Evolutionary conservation across 1,139 yeast genomes (phyloP).

Genomic region (Hemisphaericaspora xylanilytica): DNA sequence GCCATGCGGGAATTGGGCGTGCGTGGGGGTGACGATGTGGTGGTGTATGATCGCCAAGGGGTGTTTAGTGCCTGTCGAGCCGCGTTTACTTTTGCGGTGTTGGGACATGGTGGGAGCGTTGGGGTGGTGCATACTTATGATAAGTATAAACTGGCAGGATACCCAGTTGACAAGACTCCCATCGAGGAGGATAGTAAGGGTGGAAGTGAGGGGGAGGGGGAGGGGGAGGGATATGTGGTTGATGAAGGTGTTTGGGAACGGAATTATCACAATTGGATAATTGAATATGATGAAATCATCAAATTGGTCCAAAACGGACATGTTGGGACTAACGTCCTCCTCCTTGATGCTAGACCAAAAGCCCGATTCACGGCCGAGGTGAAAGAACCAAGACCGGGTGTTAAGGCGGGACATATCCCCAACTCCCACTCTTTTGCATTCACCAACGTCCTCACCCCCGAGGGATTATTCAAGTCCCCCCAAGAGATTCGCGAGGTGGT

Average conservation of each 20-base stretch:
- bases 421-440: conserved; percentile 81
- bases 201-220: conserved; percentile 19
- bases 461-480: conserved; percentile 49
- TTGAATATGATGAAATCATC: conserved; percentile 62
- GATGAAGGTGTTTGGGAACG: conserved; percentile 20
- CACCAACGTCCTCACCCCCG: conserved; percentile 50
- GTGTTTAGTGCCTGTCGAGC: conserved; percentile 87
- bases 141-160: conserved; percentile 36
- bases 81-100: conserved; percentile 81
- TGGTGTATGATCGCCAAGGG: conserved; percentile 85
- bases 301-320: conserved; percentile 51
- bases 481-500: conserved; percentile 49
- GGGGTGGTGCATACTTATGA: conserved; percentile 68
- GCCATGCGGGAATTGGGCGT: conserved; percentile 52
- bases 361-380: conserved; percentile 74
- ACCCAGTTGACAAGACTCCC: conserved; percentile 24
- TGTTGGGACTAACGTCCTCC: conserved; percentile 47
- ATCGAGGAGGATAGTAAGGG: conserved; percentile 17
- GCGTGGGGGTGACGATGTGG: conserved; percentile 52
- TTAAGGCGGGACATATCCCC: conserved; percentile 87
- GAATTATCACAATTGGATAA: conserved; percentile 47
- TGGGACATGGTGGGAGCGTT: conserved; percentile 58
- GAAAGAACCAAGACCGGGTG: conserved; percentile 87
- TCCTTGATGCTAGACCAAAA: conserved; percentile 78
- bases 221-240: conserved; percentile 21